Evolutionary conservation across 2,329 filamentous ascomycete genomes (phyloP).

Genomic region (Beauveria rudraprayagi): DNA sequence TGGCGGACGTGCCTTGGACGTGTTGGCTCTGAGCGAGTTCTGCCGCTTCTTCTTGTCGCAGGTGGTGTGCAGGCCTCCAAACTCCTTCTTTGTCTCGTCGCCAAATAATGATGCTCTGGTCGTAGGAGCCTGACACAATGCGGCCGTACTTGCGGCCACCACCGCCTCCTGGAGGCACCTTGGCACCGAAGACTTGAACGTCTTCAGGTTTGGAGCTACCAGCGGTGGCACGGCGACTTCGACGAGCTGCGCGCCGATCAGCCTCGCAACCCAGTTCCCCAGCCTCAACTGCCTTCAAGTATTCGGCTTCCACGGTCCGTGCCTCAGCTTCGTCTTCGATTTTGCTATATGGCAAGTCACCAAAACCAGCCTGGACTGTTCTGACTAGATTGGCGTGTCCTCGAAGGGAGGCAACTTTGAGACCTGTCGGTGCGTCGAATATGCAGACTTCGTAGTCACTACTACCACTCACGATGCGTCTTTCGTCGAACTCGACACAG

Average conservation of each 20-base stretch:
- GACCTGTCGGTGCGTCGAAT: slow-evolving; percentile 76
- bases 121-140: slow-evolving; percentile 96
- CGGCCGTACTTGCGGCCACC: slow-evolving; percentile 82
- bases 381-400: slow-evolving; percentile 81
- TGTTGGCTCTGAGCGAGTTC: slow-evolving; percentile 33
- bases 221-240: slow-evolving; percentile 48
- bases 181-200: slow-evolving; percentile 73
- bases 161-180: slow-evolving; percentile 82
- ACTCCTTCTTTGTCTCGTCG: slow-evolving; percentile 74
- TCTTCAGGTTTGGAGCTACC: slow-evolving; percentile 69
- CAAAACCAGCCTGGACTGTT: slow-evolving; percentile 91
- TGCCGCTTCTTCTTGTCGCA: slow-evolving; percentile 66
- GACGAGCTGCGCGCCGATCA: slow-evolving; percentile 23
- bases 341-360: slow-evolving; percentile 73
- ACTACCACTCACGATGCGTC: slow-evolving; percentile 88
- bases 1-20: background rate
- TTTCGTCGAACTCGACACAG: slow-evolving; percentile 92
- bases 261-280: slow-evolving; percentile 36
- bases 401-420: slow-evolving; percentile 80
- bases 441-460: slow-evolving; percentile 95
- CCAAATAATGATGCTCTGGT: slow-evolving; percentile 95
- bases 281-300: slow-evolving; percentile 52
- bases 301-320: slow-evolving; percentile 62
- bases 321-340: slow-evolving; percentile 69
- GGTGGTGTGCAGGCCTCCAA: slow-evolving; percentile 70